Conservation (phyloP, 108 stramenopile genomes). For the Skeletonema potamos region DNA sequence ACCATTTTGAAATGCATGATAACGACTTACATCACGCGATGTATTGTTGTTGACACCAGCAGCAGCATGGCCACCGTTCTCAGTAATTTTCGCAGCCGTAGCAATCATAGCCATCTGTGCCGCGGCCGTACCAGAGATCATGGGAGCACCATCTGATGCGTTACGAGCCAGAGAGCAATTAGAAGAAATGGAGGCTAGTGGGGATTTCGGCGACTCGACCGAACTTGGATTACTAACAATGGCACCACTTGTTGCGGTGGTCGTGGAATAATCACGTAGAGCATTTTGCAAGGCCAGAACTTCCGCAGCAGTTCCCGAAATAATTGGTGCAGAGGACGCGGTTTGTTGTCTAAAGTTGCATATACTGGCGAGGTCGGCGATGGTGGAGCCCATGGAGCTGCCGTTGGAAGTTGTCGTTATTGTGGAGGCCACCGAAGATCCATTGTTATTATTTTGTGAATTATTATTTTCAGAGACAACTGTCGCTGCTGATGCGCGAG, state of each 20-base stretch:
- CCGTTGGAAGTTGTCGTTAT: not conserved
- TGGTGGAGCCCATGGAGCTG: conserved; percentile 19
- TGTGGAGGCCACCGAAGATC: not conserved
- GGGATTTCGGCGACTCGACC: conserved; percentile 6
- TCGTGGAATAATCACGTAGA: conserved; percentile 1
- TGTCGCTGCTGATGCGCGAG: not conserved
- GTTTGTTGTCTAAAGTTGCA: conserved; percentile 8
- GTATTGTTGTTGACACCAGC: not conserved
- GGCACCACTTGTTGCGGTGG: not conserved
- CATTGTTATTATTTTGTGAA: not conserved
- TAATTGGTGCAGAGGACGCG: conserved; percentile 17
- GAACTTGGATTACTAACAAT: conserved; percentile 8
- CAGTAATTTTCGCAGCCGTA: conserved; percentile 28
- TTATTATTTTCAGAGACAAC: not conserved
- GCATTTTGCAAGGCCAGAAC: conserved; percentile 27
- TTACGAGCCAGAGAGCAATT: not conserved
- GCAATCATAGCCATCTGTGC: conserved; percentile 21
- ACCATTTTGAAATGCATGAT: not conserved
- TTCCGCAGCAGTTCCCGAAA: conserved; percentile 30
- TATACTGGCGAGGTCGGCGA: conserved; percentile 19
- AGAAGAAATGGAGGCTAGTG: not conserved
- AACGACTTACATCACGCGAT: not conserved
- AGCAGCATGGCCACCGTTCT: not conserved
- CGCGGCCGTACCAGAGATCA: conserved; percentile 48
- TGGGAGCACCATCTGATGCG: conserved; percentile 41